Conservation (phyloP, 805 yeast genomes). For the Candida coquimbonensis region DNA sequence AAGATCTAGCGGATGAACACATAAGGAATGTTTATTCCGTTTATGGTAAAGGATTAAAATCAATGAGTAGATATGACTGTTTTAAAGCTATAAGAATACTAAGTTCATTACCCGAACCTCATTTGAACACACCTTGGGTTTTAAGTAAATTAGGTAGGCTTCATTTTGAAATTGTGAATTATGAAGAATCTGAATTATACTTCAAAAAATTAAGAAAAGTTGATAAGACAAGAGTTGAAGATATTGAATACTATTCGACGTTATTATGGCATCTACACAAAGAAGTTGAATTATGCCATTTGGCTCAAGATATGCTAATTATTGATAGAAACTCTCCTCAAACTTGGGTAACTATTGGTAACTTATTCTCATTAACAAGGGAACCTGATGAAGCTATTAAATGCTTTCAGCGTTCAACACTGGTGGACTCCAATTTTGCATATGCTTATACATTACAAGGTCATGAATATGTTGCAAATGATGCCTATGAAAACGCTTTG, state of each 20-base stretch:
- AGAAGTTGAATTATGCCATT: constrained; percentile 68
- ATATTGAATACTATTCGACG: constrained; percentile 89
- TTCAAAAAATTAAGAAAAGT: constrained; percentile 55
- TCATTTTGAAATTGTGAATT: constrained; percentile 83
- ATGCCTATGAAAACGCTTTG: constrained; percentile 84
- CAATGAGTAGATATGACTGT: constrained; percentile 64
- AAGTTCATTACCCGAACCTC: constrained; percentile 54
- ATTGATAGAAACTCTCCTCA: constrained; percentile 61
- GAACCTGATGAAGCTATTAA: constrained; percentile 88
- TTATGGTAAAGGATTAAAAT: constrained; percentile 55
- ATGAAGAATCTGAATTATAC: constrained; percentile 62
- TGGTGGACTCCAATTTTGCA: constrained; percentile 60
- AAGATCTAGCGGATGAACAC: constrained; percentile 32
- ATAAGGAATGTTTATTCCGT: constrained; percentile 41
- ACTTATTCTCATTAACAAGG: constrained; percentile 71
- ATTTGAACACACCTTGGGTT: constrained; percentile 77
- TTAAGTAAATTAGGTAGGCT: constrained; percentile 70
- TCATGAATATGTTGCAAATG: constrained; percentile 82
- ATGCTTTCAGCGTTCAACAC: constrained; percentile 75
- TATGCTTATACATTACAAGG: constrained; percentile 93
- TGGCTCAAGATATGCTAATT: constrained; percentile 75
- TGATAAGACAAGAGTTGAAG: constrained; percentile 75
- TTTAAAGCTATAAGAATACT: constrained; percentile 69
- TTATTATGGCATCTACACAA: constrained; percentile 87
- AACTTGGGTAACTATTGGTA: constrained; percentile 91